A percentile compares a stretch with the other conserved stretches of the same genome.
Conservation (phyloP, 106 monocot species). For the Triglochin maritima region DNA sequence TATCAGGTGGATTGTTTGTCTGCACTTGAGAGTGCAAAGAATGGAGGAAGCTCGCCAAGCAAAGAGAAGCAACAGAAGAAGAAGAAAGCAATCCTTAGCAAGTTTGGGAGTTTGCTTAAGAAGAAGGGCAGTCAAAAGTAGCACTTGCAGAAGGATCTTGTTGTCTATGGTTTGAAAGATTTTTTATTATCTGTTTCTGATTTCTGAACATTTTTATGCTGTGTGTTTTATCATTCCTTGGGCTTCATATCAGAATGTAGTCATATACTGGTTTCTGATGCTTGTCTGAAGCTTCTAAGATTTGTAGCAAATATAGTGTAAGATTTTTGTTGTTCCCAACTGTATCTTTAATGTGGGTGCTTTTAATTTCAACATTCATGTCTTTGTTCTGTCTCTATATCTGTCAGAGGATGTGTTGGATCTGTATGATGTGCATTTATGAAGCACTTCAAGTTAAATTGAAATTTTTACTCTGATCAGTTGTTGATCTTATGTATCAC, state of each 20-base stretch:
- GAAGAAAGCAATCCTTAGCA: constrained; percentile 41
- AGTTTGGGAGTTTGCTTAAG: constrained; percentile 47
- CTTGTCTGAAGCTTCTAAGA: background rate
- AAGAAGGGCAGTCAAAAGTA: constrained; percentile 45
- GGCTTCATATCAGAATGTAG: background rate
- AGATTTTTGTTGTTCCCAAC: too few relatives aligned
- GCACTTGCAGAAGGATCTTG: background rate
- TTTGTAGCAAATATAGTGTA: too few relatives aligned
- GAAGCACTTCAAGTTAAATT: too few relatives aligned
- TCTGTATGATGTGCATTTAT: too few relatives aligned
- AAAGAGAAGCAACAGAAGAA: constrained; percentile 35
- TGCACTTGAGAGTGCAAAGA: constrained; percentile 10
- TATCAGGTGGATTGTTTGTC: constrained; percentile 19
- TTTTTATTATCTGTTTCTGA: background rate
- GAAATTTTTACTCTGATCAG: too few relatives aligned
- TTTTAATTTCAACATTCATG: too few relatives aligned
- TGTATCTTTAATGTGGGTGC: too few relatives aligned
- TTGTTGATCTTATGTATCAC: too few relatives aligned
- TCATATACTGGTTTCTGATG: constrained; percentile 1
- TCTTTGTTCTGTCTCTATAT: too few relatives aligned
- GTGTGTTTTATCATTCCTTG: background rate
- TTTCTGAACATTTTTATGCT: background rate
- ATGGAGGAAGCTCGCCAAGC: constrained; percentile 12
- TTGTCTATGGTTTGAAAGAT: background rate
- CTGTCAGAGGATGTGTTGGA: too few relatives aligned